Conservation (phyloP, 257 asterid genomes). For the Verbena officinalis region DNA sequence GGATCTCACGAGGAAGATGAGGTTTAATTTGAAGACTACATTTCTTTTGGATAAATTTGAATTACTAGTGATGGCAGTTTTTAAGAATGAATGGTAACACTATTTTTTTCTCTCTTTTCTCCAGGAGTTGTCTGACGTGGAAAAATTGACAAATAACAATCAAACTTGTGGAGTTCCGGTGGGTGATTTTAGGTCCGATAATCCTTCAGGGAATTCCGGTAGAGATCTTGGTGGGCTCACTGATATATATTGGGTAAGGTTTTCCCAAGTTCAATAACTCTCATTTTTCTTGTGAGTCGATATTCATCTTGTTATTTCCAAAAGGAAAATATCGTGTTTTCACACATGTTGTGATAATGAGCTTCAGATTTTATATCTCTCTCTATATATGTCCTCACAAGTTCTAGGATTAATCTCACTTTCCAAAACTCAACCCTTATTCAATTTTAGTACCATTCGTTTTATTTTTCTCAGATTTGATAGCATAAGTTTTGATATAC, state of each 20-base stretch:
- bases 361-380: neutral
- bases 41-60: conserved; percentile 14
- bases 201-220: conserved; percentile 45
- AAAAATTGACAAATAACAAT: conserved; percentile 38
- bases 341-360: neutral
- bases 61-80: neutral
- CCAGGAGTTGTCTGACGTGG: conserved; percentile 53
- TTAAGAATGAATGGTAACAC: conserved; percentile 22
- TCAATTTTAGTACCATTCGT: no score
- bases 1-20: conserved; percentile 40
- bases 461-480: no score
- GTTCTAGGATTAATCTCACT: no score
- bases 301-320: neutral
- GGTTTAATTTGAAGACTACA: conserved; percentile 45
- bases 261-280: conserved; percentile 13
- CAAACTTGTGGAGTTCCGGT: conserved; percentile 38
- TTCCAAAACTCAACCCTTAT: no score
- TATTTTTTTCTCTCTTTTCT: conserved; percentile 27
- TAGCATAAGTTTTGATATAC: no score
- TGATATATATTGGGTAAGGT: conserved; percentile 85
- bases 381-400: no score
- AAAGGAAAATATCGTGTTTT: neutral
- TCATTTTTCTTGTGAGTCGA: conserved; percentile 10
- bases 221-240: conserved; percentile 70
- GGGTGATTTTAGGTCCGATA: conserved; percentile 43